Percentiles rank a stretch among this genome's conserved stretches.
Evolutionary conservation across 139 green algal species (phyloP).

Genomic region (Spirogloea muscicola): DNA sequence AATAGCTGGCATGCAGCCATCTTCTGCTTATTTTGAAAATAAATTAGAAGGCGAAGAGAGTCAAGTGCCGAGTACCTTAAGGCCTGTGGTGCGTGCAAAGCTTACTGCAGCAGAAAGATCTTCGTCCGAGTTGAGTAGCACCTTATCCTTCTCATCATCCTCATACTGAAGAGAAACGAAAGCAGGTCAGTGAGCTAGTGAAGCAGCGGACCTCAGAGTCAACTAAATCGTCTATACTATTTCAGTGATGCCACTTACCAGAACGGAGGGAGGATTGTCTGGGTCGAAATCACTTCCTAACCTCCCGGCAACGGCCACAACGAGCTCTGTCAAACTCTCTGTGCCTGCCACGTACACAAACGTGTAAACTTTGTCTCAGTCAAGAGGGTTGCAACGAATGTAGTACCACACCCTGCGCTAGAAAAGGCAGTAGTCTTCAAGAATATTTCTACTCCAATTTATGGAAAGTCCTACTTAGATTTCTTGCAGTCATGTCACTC

Average conservation of each 20-base stretch:
- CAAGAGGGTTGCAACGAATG: too few relatives aligned
- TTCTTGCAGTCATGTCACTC: too few relatives aligned
- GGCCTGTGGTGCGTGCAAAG: constrained; percentile 27
- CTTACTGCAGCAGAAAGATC: constrained; percentile 29
- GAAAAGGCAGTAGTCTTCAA: too few relatives aligned
- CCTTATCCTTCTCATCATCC: constrained; percentile 40
- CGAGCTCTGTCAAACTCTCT: constrained; percentile 36
- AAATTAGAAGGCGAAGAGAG: too few relatives aligned
- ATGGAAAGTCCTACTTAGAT: too few relatives aligned
- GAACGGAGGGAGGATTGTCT: constrained; percentile 15
- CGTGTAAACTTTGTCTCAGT: too few relatives aligned
- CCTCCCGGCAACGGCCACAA: constrained; percentile 2
- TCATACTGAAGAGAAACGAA: constrained; percentile 19
- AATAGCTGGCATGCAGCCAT: too few relatives aligned
- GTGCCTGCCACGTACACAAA: too few relatives aligned
- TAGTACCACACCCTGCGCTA: too few relatives aligned
- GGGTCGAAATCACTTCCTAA: constrained; percentile 16
- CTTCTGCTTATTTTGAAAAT: too few relatives aligned
- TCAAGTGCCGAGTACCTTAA: constrained; percentile 34
- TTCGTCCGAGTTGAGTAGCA: constrained; percentile 30
- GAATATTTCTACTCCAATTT: too few relatives aligned
- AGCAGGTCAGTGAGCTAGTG: background rate
- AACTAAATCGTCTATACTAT: background rate
- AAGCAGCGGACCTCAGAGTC: background rate
- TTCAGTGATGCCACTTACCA: constrained; percentile 9